These are phyloP conservation scores for Phallus indusiatus DNA, from an alignment of 768 basidiomycete genomes.

Conservation along the genomic window DNA sequence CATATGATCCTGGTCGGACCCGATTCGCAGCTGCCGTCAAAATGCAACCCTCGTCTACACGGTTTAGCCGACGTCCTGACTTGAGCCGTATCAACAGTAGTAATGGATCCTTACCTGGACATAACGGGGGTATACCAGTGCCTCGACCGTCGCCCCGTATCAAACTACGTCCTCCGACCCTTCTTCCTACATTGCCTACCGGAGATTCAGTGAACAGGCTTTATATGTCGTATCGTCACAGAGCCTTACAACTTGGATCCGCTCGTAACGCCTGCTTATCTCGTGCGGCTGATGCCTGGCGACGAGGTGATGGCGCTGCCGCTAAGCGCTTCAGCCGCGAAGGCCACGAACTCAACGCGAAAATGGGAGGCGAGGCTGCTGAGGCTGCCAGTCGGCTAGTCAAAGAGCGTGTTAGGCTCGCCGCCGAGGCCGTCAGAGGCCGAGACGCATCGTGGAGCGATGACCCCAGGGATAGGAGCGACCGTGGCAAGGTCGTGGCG, in stretches of 20 bases:
- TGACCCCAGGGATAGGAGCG: slow-evolving; percentile 69
- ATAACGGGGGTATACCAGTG: slow-evolving; percentile 24
- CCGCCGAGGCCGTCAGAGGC: slow-evolving; percentile 64
- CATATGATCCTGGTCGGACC: slow-evolving; percentile 76
- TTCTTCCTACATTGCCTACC: slow-evolving; percentile 84
- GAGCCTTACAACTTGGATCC: slow-evolving; percentile 86
- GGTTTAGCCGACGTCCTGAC: slow-evolving; percentile 1
- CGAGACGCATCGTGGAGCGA: slow-evolving; percentile 74
- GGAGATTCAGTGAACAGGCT: slow-evolving; percentile 69
- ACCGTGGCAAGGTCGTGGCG: slow-evolving; percentile 66
- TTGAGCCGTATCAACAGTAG: background rate
- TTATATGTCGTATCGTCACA: slow-evolving; percentile 84
- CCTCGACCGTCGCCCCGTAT: slow-evolving; percentile 78
- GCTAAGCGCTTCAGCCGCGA: slow-evolving; percentile 93
- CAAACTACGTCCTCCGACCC: slow-evolving; percentile 68
- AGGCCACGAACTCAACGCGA: slow-evolving; percentile 86
- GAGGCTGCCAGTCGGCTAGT: slow-evolving; percentile 81
- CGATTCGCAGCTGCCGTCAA: slow-evolving; percentile 89
- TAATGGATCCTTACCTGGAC: background rate
- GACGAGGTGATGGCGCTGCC: slow-evolving; percentile 88
- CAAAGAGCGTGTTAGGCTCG: slow-evolving; percentile 64
- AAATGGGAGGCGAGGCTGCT: slow-evolving; percentile 81
- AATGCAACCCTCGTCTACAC: slow-evolving; percentile 29
- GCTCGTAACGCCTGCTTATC: slow-evolving; percentile 91
- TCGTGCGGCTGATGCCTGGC: slow-evolving; percentile 93